Conservation (phyloP, 148 eudicot genomes). For the Suaeda aralocaspica region DNA sequence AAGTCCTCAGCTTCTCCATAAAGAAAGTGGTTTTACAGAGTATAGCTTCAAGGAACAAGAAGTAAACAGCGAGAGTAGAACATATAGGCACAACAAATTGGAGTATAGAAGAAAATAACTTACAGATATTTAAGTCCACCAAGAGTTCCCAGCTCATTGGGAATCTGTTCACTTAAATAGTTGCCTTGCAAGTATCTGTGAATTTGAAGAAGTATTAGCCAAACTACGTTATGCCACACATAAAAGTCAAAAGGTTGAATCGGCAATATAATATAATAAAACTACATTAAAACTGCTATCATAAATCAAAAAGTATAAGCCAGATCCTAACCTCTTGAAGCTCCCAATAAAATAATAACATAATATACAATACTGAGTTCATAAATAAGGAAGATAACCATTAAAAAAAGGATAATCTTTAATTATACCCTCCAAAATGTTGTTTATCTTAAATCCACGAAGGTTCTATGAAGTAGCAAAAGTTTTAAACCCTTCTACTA, state of each 20-base stretch:
- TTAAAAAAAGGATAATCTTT: background rate
- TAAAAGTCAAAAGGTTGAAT: slow-evolving; percentile 7
- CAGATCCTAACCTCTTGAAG: background rate
- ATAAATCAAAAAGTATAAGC: background rate
- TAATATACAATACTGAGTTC: background rate
- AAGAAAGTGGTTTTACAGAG: background rate
- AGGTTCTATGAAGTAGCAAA: background rate
- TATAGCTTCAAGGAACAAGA: slow-evolving; percentile 11
- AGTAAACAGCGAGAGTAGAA: background rate
- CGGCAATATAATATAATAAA: background rate
- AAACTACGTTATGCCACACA: background rate
- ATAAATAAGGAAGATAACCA: background rate
- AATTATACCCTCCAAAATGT: background rate
- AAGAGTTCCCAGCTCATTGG: slow-evolving; percentile 76
- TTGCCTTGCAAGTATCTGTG: slow-evolving; percentile 84
- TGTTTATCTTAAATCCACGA: background rate
- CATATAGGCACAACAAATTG: slow-evolving; percentile 4
- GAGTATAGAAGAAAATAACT: slow-evolving; percentile 28
- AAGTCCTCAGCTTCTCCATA: background rate
- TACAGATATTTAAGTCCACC: slow-evolving; percentile 75
- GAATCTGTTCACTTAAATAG: slow-evolving; percentile 72
- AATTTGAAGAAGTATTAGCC: slow-evolving; percentile 13
- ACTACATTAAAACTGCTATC: too few relatives aligned
- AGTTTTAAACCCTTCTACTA: background rate
- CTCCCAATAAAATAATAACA: background rate